Conservation (phyloP, 148 eudicot species). For the Vaccinium macrocarpon region DNA sequence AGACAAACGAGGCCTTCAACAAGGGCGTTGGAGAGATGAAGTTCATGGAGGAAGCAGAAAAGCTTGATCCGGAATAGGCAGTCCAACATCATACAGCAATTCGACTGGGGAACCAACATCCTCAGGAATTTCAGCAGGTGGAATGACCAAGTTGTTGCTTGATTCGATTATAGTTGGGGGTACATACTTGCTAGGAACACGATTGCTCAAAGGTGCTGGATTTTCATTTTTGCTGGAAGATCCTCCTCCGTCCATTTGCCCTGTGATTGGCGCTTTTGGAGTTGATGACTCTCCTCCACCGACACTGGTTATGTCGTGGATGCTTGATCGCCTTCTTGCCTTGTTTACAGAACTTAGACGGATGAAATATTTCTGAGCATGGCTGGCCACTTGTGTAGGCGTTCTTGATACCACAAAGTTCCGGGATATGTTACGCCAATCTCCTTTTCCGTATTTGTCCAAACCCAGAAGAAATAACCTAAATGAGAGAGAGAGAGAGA, state of each 20-base stretch:
- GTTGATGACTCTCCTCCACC: background rate
- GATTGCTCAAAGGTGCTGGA: background rate
- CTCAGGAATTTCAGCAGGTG: background rate
- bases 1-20: background rate
- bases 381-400: constrained; percentile 44
- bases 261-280: background rate
- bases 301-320: constrained; percentile 27
- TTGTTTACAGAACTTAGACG: constrained; percentile 13
- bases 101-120: background rate
- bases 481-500: background rate
- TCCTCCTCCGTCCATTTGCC: background rate
- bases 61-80: background rate
- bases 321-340: constrained; percentile 24
- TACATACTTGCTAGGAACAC: background rate
- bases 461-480: constrained; percentile 35
- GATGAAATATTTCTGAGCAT: constrained; percentile 38
- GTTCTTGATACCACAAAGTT: constrained; percentile 33
- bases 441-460: constrained; percentile 35
- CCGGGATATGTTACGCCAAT: constrained; percentile 35
- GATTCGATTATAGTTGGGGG: constrained; percentile 2
- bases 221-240: background rate
- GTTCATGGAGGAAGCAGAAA: background rate
- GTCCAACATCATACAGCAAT: constrained; percentile 2
- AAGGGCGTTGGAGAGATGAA: background rate
- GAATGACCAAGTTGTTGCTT: background rate